Percentiles rank a stretch among this genome's conserved stretches.
Evolutionary conservation across 495 filamentous ascomycete species (phyloP).

Genomic region (Penicillium salamii): DNA sequence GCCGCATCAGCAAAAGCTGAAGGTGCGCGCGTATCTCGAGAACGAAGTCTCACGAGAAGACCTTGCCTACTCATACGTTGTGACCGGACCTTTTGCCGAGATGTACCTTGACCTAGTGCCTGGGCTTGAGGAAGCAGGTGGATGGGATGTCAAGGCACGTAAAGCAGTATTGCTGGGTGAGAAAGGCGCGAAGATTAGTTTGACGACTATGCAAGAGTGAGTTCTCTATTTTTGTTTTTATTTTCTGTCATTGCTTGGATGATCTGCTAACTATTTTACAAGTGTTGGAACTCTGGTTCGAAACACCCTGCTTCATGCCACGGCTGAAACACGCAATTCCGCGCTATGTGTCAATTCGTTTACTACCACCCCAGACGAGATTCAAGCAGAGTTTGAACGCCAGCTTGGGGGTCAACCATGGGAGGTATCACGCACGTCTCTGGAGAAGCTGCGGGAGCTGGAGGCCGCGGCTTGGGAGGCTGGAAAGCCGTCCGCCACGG

Average conservation of each 20-base stretch:
- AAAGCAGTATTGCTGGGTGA: constrained; percentile 58
- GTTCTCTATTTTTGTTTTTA: constrained; percentile 25
- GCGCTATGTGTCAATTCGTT: constrained; percentile 70
- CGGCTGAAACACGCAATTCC: constrained; percentile 45
- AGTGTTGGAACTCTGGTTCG: constrained; percentile 67
- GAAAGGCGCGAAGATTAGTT: constrained; percentile 52
- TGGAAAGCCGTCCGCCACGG: constrained; percentile 50
- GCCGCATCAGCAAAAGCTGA: constrained; percentile 69
- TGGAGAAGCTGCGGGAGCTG: constrained; percentile 47
- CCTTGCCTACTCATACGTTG: constrained; percentile 63
- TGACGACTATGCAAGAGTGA: constrained; percentile 68
- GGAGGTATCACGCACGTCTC: constrained; percentile 53
- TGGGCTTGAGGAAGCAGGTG: constrained; percentile 36
- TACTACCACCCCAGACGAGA: constrained; percentile 58
- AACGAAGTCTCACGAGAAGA: constrained; percentile 32
- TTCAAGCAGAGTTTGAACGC: constrained; percentile 62
- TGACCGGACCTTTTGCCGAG: constrained; percentile 68
- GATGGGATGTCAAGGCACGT: constrained; percentile 54
- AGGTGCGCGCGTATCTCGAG: constrained; percentile 58
- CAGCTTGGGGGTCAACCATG: constrained; percentile 53
- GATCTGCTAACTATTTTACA: constrained; percentile 8
- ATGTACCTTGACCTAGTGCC: constrained; percentile 51
- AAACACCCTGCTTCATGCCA: constrained; percentile 53
- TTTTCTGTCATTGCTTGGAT: not conserved
- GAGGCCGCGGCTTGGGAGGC: constrained; percentile 57